Conservation (phyloP, 2,329 filamentous ascomycete genomes). For the Emmonsia crescens region DNA sequence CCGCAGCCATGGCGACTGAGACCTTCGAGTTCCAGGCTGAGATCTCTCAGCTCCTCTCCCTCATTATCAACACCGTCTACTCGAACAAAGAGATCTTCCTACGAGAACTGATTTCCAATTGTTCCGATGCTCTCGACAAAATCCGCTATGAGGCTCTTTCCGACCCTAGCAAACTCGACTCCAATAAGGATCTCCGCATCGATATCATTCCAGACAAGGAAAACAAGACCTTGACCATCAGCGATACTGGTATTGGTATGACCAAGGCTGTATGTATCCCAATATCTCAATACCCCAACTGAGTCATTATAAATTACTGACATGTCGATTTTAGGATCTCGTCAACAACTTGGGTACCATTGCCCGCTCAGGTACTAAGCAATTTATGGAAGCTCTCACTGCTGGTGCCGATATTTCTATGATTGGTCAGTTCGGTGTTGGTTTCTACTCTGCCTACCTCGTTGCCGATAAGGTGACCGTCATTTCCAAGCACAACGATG, state of each 20-base stretch:
- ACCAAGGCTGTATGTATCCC: slow-evolving; percentile 83
- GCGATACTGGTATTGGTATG: slow-evolving; percentile 98
- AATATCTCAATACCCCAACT: neutral
- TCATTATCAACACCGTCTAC: slow-evolving; percentile 99
- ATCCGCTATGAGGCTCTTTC: slow-evolving; percentile 97
- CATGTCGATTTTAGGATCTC: slow-evolving; percentile 55
- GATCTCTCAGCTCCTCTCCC: slow-evolving; percentile 98
- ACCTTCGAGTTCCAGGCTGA: slow-evolving; percentile 99
- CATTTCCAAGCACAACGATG: slow-evolving; percentile 98
- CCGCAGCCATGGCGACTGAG: slow-evolving; percentile 67
- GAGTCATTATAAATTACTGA: neutral
- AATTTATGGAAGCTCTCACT: slow-evolving; percentile 99
- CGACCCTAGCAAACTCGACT: slow-evolving; percentile 93
- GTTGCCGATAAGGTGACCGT: slow-evolving; percentile 94
- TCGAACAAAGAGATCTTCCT: slow-evolving; percentile 99
- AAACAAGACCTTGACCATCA: slow-evolving; percentile 94
- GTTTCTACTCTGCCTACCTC: slow-evolving; percentile 99
- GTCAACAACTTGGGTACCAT: slow-evolving; percentile 99
- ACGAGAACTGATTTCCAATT: slow-evolving; percentile 95
- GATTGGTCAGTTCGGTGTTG: slow-evolving; percentile 99
- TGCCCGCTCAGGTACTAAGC: slow-evolving; percentile 97
- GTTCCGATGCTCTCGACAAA: slow-evolving; percentile 98
- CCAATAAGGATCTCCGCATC: slow-evolving; percentile 95
- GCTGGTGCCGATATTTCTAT: slow-evolving; percentile 99
- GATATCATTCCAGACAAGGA: slow-evolving; percentile 98